phyloP scores from a whole-genome alignment of 2,329 filamentous ascomycete genomes.

The Xylaria sp. region DNA sequence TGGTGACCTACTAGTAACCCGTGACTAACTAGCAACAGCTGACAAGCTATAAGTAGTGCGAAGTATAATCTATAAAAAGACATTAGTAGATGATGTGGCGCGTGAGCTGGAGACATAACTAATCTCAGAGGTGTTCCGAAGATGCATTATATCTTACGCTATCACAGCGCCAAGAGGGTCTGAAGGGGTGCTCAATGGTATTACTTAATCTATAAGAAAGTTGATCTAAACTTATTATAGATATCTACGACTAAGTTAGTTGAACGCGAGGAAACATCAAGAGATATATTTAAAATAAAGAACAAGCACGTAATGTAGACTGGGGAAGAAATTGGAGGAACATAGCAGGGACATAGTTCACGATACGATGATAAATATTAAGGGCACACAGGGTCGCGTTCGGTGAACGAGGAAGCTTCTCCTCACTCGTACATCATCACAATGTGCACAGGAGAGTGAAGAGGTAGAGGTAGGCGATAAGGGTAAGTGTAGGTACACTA shows the following conservation, averaged over 20 bases:
- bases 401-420: neutral
- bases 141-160: neutral
- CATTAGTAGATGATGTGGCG: constrained; percentile 33
- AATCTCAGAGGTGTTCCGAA: constrained; percentile 7
- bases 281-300: neutral
- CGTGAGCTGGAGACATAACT: constrained; percentile 13
- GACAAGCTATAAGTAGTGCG: neutral
- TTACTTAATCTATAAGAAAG: neutral
- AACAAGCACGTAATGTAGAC: neutral
- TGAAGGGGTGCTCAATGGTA: neutral
- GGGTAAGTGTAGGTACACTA: neutral
- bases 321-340: neutral
- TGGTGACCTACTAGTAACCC: neutral
- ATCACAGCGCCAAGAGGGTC: neutral
- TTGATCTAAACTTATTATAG: neutral
- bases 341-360: neutral
- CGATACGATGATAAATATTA: neutral
- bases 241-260: neutral
- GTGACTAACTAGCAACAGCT: neutral
- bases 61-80: constrained; percentile 28
- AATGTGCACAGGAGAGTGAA: too few species aligned
- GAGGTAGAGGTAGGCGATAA: too few species aligned
- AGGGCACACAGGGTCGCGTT: neutral
- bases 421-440: neutral
- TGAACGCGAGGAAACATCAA: neutral